Conservation (phyloP, 306 rosid species). For the Citrullus amarus region DNA sequence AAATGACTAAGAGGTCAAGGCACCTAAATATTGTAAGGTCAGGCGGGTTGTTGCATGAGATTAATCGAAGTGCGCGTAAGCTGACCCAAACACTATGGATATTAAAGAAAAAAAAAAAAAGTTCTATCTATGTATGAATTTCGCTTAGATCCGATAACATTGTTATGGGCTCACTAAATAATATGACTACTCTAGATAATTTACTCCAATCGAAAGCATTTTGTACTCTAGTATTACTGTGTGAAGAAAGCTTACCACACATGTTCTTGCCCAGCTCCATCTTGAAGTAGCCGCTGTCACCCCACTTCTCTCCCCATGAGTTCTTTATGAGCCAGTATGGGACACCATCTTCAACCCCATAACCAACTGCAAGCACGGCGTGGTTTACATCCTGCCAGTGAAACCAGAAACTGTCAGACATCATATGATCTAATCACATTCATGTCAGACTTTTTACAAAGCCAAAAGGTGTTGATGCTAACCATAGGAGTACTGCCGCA, state of each 20-base stretch:
- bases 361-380: slow-evolving; percentile 94
- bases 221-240: neutral
- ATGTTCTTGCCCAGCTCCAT: slow-evolving; percentile 93
- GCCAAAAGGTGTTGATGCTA: slow-evolving; percentile 10
- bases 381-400: slow-evolving; percentile 90
- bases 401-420: slow-evolving; percentile 8
- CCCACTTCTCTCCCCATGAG: slow-evolving; percentile 87
- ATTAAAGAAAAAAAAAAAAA: too few species aligned
- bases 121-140: too few species aligned
- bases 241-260: slow-evolving; percentile 62
- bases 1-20: too few species aligned
- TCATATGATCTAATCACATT: neutral
- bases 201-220: neutral
- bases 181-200: neutral
- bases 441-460: neutral
- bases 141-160: too few species aligned
- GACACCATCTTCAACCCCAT: slow-evolving; percentile 59
- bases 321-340: slow-evolving; percentile 89
- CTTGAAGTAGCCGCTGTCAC: slow-evolving; percentile 85
- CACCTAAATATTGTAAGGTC: too few species aligned
- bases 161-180: too few species aligned
- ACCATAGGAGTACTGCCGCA: slow-evolving; percentile 71
- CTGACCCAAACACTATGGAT: too few species aligned
- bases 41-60: too few species aligned
- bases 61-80: too few species aligned